Base-by-base conservation (phyloP, 2,329 filamentous ascomycete genomes). In the Emydomyces testavorans region DNA sequence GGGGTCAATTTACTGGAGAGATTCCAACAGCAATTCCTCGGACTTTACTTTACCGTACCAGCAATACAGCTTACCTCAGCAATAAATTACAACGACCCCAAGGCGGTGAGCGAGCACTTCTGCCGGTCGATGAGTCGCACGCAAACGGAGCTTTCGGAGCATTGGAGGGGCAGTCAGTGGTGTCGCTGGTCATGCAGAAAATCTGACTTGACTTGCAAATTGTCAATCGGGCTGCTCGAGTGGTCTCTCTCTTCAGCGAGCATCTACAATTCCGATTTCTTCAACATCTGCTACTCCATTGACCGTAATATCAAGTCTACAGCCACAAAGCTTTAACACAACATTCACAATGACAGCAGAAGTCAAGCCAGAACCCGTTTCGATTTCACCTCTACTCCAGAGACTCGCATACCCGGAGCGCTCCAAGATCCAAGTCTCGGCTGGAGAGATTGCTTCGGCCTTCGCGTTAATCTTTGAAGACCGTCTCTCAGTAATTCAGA, bases 401-500 rank as follows among this genome's bases (percentile, higher is more conserved):
- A 60, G 62, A 34, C 65, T 74, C 20, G 69, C 70, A 18, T 68
- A 69, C 57, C 62, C 68, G 55, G 60, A 63, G 28, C 55, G 58
- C 6, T 70, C 71, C 37, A 63, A 71, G 40, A 59, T 64, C 38
- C 65, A 68, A 42, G 82, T 89, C 48, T 79, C 80, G 13, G 80
- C 89, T 10, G 72, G 78, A 43, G 87, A 95, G 63, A 92, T 98
- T 63, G 87, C 90, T 51, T 75, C 82, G n/a, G 89, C 90, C 46
- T 82, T 96, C 57, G 82, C 86, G 3, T 75, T 90, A 60, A 93
- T 95, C 62, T 96, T 96, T 67, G 89, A 88, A 50, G 83, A 95
- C 68, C 79, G 80, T 55, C 74, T 96, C 15, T 90, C 85, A n/a
- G 82, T 85, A 32, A 84, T 89, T 6, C 92, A 96, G 65, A 84